phyloP scores from a whole-genome alignment of 2,329 filamentous ascomycete species.

The Helicocarpus griseus region DNA sequence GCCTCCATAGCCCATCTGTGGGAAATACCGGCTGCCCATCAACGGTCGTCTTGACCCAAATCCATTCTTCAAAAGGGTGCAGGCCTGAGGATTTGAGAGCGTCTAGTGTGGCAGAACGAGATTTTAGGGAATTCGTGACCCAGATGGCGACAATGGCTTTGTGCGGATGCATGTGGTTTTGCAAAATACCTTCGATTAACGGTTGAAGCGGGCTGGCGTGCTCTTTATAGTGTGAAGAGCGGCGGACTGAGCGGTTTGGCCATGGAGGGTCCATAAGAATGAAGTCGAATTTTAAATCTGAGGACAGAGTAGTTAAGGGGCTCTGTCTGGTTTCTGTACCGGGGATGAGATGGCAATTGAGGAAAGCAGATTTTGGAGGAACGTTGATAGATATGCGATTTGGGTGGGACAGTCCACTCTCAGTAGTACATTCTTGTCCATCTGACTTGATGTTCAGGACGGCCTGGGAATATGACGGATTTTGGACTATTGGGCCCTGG shows the following conservation, averaged over 20 bases:
- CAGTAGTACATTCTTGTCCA: neutral
- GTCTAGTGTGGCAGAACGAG: conserved; percentile 38
- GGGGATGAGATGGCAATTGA: conserved; percentile 29
- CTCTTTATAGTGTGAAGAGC: conserved; percentile 39
- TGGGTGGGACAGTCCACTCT: conserved; percentile 1
- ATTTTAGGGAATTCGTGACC: conserved; percentile 50
- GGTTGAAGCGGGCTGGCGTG: conserved; percentile 20
- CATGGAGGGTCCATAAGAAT: conserved; percentile 56
- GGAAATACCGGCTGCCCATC: conserved; percentile 43
- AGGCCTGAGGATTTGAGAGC: conserved; percentile 39
- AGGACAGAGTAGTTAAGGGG: conserved; percentile 20
- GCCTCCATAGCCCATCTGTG: conserved; percentile 46
- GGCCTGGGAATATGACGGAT: conserved; percentile 18
- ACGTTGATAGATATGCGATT: conserved; percentile 30
- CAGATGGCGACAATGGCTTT: conserved; percentile 45
- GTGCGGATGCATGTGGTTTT: conserved; percentile 29
- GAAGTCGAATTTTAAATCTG: conserved; percentile 42
- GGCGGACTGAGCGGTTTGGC: conserved; percentile 51
- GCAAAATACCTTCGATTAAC: conserved; percentile 37
- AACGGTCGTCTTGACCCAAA: conserved; percentile 52
- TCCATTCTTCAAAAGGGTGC: conserved; percentile 49
- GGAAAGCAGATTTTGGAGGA: conserved; percentile 41
- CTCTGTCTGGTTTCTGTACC: conserved; percentile 1
- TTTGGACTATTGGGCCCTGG: conserved; percentile 19
- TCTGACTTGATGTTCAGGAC: conserved; percentile 8